Evolutionary conservation across 192 early-diverging fungal species (phyloP).

Genomic region (Jimgerdemannia flammicorona): DNA sequence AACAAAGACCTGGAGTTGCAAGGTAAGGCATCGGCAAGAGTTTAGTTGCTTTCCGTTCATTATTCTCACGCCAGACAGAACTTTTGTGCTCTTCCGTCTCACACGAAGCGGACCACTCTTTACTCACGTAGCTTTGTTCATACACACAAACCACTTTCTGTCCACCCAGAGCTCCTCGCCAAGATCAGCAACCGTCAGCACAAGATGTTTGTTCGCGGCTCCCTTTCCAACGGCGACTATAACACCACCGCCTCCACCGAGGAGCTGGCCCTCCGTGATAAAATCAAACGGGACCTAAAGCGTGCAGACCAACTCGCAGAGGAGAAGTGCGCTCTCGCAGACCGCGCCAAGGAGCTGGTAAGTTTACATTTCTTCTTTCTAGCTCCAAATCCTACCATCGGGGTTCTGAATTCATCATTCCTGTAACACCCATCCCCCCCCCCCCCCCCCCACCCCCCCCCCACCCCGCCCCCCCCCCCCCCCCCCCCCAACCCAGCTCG

Average conservation of each 20-base stretch:
- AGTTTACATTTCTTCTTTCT: background rate
- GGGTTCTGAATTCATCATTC: background rate
- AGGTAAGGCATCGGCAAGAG: background rate
- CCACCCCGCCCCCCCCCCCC: too few species aligned
- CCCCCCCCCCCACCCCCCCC: background rate
- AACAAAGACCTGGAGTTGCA: background rate
- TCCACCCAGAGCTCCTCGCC: background rate
- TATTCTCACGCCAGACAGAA: too few species aligned
- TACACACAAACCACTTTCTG: background rate
- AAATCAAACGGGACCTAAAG: background rate
- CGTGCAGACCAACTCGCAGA: background rate
- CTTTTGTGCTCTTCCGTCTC: background rate
- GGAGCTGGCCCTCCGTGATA: background rate
- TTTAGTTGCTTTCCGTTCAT: too few species aligned
- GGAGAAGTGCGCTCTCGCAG: slow-evolving; percentile 1
- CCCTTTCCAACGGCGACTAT: background rate
- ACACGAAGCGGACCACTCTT: background rate
- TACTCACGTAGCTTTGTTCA: too few species aligned
- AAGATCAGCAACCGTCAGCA: background rate
- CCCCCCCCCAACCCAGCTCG: background rate
- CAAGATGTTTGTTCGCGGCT: background rate
- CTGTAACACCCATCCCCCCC: too few species aligned
- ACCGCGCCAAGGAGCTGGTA: slow-evolving; percentile 1
- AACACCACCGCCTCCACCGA: background rate
- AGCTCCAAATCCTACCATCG: too few species aligned